Conservation (phyloP, 176 grass and related monocot genomes). For the Oryza longistaminata region DNA sequence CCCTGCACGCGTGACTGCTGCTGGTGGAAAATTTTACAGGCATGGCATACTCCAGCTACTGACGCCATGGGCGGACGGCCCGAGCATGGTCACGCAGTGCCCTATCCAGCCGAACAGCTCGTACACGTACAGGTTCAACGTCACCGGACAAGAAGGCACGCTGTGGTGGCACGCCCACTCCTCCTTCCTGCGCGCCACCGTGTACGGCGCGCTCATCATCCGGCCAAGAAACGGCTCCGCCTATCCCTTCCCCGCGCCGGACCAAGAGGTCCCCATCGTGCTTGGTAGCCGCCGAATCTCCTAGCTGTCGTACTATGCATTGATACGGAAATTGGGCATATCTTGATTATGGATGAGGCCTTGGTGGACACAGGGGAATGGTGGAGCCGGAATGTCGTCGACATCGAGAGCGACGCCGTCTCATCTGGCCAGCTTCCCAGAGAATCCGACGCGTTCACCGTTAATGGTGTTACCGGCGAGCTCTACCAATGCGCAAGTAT, state of each 20-base stretch:
- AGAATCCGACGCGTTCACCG: slow-evolving; percentile 53
- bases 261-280: slow-evolving; percentile 63
- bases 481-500: slow-evolving; percentile 54
- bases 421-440: slow-evolving; percentile 41
- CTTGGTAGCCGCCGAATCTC: slow-evolving; percentile 38
- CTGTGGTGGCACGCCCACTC: slow-evolving; percentile 89
- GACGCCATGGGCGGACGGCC: slow-evolving; percentile 64
- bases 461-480: slow-evolving; percentile 54
- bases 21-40: slow-evolving; percentile 32
- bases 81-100: slow-evolving; percentile 62
- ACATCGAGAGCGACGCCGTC: slow-evolving; percentile 48
- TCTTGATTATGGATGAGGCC: slow-evolving; percentile 36
- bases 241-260: slow-evolving; percentile 65
- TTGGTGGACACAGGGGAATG: slow-evolving; percentile 51
- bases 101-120: slow-evolving; percentile 48
- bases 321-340: slow-evolving; percentile 7
- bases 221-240: slow-evolving; percentile 37
- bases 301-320: not conserved
- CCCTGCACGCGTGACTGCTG: not conserved
- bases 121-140: slow-evolving; percentile 64
- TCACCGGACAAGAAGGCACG: slow-evolving; percentile 69
- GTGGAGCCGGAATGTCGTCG: slow-evolving; percentile 58
- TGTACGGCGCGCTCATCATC: slow-evolving; percentile 73
- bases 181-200: slow-evolving; percentile 60
- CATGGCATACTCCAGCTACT: slow-evolving; percentile 53